Conservation (phyloP, 2,329 filamentous ascomycete species). For the Pyrenochaeta sp. region DNA sequence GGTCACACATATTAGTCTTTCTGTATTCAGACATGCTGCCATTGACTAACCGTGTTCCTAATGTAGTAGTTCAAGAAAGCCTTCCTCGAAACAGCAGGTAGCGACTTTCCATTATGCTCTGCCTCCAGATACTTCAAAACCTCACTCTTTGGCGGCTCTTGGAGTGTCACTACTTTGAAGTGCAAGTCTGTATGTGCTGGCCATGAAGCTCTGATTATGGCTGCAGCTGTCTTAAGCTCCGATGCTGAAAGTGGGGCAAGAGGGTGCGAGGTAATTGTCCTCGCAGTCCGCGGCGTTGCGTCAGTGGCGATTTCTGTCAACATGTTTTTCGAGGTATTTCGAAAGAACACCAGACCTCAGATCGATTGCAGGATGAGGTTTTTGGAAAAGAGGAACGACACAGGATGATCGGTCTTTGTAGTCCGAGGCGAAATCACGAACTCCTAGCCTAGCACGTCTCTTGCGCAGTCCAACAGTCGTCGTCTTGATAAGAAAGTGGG, state of each 20-base stretch:
- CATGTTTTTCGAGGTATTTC: slow-evolving; percentile 25
- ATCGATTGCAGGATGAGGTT: not conserved
- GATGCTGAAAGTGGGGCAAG: slow-evolving; percentile 66
- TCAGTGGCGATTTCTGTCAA: slow-evolving; percentile 40
- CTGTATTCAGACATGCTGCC: not conserved
- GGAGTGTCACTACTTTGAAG: slow-evolving; percentile 73
- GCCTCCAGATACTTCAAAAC: slow-evolving; percentile 69
- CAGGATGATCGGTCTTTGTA: slow-evolving; percentile 5
- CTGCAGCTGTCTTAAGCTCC: slow-evolving; percentile 64
- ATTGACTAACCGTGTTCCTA: slow-evolving; percentile 62
- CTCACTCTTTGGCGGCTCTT: slow-evolving; percentile 70
- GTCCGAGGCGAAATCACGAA: slow-evolving; percentile 3
- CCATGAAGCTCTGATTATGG: slow-evolving; percentile 63
- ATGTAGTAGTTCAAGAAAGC: slow-evolving; percentile 68
- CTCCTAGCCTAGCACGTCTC: slow-evolving; percentile 10
- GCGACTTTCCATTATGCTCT: slow-evolving; percentile 62
- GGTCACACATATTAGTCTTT: slow-evolving; percentile 7
- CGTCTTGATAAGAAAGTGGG: slow-evolving; percentile 31
- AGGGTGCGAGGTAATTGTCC: slow-evolving; percentile 57
- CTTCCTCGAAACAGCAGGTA: slow-evolving; percentile 63
- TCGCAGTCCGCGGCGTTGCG: slow-evolving; percentile 27
- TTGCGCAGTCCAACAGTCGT: slow-evolving; percentile 13
- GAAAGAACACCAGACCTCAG: not conserved
- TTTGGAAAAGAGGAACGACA: not conserved
- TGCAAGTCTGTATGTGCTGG: slow-evolving; percentile 64